phyloP scores from a whole-genome alignment of 2,329 filamentous ascomycete genomes.

The Trichocomaceae sp. region DNA sequence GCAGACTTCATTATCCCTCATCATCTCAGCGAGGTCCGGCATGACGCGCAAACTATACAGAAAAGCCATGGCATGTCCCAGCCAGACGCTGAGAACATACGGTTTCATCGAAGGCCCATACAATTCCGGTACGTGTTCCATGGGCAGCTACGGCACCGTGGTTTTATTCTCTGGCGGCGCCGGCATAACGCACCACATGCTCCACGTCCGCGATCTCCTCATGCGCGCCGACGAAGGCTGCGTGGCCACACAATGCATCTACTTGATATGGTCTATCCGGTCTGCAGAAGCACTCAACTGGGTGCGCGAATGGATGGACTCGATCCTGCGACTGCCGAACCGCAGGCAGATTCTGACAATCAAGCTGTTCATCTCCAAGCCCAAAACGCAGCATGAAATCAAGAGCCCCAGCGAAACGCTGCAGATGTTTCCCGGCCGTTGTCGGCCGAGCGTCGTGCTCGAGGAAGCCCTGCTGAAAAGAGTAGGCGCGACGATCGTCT shows the following conservation, averaged over 20 bases:
- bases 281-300: conserved; percentile 56
- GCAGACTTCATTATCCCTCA: conserved; percentile 46
- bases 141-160: conserved; percentile 58
- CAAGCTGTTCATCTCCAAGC: conserved; percentile 58
- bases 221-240: conserved; percentile 46
- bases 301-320: conserved; percentile 61
- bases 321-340: conserved; percentile 53
- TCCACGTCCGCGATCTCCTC: conserved; percentile 55
- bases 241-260: conserved; percentile 52
- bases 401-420: conserved; percentile 52
- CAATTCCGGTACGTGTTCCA: conserved; percentile 47
- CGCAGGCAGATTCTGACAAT: conserved; percentile 55
- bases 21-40: conserved; percentile 56
- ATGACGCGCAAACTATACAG: conserved; percentile 58
- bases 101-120: conserved; percentile 61
- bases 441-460: conserved; percentile 49
- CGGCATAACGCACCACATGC: conserved; percentile 60
- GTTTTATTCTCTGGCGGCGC: conserved; percentile 60
- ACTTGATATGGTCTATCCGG: conserved; percentile 58
- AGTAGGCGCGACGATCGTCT: conserved; percentile 55
- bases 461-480: conserved; percentile 51
- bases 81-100: conserved; percentile 44
- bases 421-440: conserved; percentile 56
- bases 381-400: conserved; percentile 49
- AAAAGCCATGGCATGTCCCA: conserved; percentile 45